Evolutionary conservation across 495 filamentous ascomycete genomes (phyloP).

Genomic region (Sporormia fimetaria): DNA sequence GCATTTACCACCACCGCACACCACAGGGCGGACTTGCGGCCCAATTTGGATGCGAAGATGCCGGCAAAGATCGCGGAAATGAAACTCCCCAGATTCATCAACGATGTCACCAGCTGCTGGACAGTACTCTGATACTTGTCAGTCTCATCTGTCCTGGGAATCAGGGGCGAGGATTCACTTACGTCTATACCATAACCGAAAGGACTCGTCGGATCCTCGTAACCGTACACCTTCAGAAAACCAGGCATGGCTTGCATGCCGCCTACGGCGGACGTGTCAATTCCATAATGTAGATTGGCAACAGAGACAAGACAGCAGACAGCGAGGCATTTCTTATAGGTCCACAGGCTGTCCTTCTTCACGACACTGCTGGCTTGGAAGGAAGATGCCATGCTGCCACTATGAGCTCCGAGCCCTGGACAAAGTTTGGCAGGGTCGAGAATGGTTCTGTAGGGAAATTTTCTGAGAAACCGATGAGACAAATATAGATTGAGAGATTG

Average conservation of each 20-base stretch:
- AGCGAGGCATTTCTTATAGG: conserved; percentile 16
- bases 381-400: too few relatives aligned
- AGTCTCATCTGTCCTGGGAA: too few relatives aligned
- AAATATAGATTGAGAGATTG: too few relatives aligned
- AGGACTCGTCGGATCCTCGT: conserved; percentile 30
- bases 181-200: conserved; percentile 45
- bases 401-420: too few relatives aligned
- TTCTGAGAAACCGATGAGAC: too few relatives aligned
- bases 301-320: conserved; percentile 17
- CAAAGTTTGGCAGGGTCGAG: too few relatives aligned
- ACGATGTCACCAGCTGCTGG: conserved; percentile 22
- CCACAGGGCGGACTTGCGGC: conserved; percentile 26
- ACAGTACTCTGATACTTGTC: conserved; percentile 22
- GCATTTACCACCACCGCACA: conserved; percentile 9
- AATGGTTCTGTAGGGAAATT: too few relatives aligned
- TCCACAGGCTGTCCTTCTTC: conserved; percentile 4
- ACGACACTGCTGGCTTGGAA: too few relatives aligned
- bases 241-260: conserved; percentile 38
- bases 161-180: conserved; percentile 18
- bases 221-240: conserved; percentile 39
- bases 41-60: conserved; percentile 17
- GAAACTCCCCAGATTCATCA: conserved; percentile 16
- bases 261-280: conserved; percentile 12
- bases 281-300: conserved; percentile 20
- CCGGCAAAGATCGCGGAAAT: conserved; percentile 39